Conservation (phyloP, 345 rosid genomes). For the Erysimum cheiranthoides region DNA sequence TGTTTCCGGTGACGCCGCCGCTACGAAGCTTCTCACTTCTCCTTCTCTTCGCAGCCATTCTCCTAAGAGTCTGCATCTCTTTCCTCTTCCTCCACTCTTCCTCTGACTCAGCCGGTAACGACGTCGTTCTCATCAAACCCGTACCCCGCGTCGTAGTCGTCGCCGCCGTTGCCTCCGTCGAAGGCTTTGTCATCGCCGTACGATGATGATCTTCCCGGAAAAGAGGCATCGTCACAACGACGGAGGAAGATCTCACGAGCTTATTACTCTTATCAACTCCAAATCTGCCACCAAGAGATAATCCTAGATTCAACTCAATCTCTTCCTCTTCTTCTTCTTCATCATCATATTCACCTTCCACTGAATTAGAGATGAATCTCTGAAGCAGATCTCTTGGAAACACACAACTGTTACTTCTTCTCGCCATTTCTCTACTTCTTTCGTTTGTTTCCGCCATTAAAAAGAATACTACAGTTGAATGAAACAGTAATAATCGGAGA, state of each 20-base stretch:
- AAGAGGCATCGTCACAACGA: conserved; percentile 57
- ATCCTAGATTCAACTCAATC: conserved; percentile 84
- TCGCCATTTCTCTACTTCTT: conserved; percentile 56
- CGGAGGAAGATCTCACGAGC: conserved; percentile 71
- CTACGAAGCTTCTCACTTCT: conserved; percentile 71
- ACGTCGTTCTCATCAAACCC: conserved; percentile 70
- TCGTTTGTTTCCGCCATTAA: conserved; percentile 60
- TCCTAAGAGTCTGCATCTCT: conserved; percentile 79
- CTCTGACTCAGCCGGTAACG: conserved; percentile 85
- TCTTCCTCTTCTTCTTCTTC: conserved; percentile 52
- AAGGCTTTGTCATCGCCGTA: neutral
- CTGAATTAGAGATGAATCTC: conserved; percentile 58
- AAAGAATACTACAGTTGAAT: conserved; percentile 28
- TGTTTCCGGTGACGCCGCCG: neutral
- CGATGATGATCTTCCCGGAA: conserved; percentile 34
- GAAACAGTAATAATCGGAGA: conserved; percentile 36
- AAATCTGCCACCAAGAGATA: conserved; percentile 90
- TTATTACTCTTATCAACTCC: conserved; percentile 73
- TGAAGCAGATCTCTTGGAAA: conserved; percentile 79
- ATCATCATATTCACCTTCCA: conserved; percentile 33
- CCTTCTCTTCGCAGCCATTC: conserved; percentile 90
- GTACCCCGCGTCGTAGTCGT: neutral
- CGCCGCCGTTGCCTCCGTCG: neutral
- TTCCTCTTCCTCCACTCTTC: conserved; percentile 97
- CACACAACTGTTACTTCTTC: conserved; percentile 54